Percentiles rank a stretch among this genome's conserved stretches.
Conservation (phyloP, 352 stramenopile species). For the Globisporangium solare region DNA sequence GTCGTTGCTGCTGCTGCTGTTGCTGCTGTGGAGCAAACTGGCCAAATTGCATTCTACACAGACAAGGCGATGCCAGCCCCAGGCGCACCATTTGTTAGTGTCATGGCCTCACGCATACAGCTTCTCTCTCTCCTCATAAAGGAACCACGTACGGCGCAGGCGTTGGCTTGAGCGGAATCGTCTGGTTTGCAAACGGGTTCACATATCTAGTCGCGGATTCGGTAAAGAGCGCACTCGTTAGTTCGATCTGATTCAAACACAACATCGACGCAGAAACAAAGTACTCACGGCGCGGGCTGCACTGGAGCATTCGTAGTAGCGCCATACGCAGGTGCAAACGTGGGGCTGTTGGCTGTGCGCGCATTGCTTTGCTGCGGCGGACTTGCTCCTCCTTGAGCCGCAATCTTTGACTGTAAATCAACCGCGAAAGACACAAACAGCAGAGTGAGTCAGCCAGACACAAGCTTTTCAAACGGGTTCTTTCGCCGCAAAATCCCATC, state of each 20-base stretch:
- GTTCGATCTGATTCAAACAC: neutral
- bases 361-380: slow-evolving; percentile 6
- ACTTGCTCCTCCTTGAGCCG: slow-evolving; percentile 11
- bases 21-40: slow-evolving; percentile 28
- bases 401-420: slow-evolving; percentile 23
- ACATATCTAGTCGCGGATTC: slow-evolving; percentile 30
- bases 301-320: neutral
- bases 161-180: slow-evolving; percentile 37
- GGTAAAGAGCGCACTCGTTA: neutral
- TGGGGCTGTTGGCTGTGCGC: slow-evolving; percentile 25
- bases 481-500: neutral
- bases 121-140: neutral
- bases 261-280: neutral
- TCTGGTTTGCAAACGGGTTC: slow-evolving; percentile 55
- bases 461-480: no score
- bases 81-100: neutral
- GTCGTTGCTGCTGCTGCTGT: slow-evolving; percentile 23
- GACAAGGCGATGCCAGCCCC: neutral
- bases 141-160: slow-evolving; percentile 19
- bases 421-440: neutral
- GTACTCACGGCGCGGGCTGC: slow-evolving; percentile 6
- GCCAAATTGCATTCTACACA: slow-evolving; percentile 41
- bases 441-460: neutral
- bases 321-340: slow-evolving; percentile 13
- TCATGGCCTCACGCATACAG: neutral